A percentile compares a stretch with the other conserved stretches of the same genome.
Evolutionary conservation across 2,329 filamentous ascomycete species (phyloP).

Genomic region (Kalmusia sp.): DNA sequence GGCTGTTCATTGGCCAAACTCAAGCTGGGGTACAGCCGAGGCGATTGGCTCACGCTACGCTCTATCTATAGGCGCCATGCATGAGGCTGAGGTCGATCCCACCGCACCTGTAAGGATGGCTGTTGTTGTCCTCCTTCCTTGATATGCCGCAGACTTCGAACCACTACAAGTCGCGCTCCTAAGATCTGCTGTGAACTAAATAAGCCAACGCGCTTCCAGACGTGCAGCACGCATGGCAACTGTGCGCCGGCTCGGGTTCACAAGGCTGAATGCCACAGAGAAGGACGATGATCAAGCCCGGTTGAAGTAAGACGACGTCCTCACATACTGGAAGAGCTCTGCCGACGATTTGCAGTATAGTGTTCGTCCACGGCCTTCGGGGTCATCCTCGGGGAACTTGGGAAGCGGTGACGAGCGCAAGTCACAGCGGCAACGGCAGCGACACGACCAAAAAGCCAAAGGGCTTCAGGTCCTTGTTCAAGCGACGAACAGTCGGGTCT

Average conservation of each 20-base stretch:
- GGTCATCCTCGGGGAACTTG: conserved; percentile 13
- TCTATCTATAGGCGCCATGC: conserved; percentile 1
- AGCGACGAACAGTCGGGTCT: conserved; percentile 9
- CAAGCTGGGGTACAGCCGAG: too few relatives aligned
- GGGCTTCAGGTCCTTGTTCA: conserved; percentile 11
- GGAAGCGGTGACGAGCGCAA: conserved; percentile 14
- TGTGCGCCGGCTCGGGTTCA: too few relatives aligned
- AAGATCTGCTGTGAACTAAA: too few relatives aligned
- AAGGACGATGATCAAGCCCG: too few relatives aligned
- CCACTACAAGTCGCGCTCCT: background rate
- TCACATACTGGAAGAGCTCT: too few relatives aligned
- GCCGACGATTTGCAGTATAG: conserved; percentile 1
- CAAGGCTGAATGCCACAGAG: too few relatives aligned
- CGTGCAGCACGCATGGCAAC: too few relatives aligned
- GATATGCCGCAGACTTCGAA: background rate
- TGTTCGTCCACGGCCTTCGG: conserved; percentile 14
- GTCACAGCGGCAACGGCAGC: conserved; percentile 5
- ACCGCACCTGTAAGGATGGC: background rate
- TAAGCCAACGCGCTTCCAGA: too few relatives aligned
- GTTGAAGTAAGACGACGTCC: too few relatives aligned
- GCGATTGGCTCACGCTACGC: background rate
- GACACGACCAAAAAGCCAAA: conserved; percentile 18
- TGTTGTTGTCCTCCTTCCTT: background rate
- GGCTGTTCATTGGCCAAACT: too few relatives aligned
- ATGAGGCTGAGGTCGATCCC: background rate